These are phyloP conservation scores for Cyclotella distinguenda DNA, from an alignment of 108 stramenopile species.

Conservation along the genomic window DNA sequence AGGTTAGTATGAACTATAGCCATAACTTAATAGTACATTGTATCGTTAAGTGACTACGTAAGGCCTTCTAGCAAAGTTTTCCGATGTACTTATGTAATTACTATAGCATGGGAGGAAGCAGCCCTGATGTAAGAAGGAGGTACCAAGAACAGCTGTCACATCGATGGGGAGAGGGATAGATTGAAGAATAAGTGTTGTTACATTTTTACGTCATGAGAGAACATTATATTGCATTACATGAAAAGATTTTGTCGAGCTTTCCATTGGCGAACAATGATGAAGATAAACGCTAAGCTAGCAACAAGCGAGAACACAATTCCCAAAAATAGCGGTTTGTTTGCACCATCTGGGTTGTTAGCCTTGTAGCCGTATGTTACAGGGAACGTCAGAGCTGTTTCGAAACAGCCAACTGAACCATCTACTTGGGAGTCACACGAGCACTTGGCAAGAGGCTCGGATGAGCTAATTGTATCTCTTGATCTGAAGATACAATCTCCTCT, in stretches of 20 bases:
- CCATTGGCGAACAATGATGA: slow-evolving; percentile 35
- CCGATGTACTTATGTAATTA: too few relatives aligned
- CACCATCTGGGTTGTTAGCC: slow-evolving; percentile 6
- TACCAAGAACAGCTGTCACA: too few relatives aligned
- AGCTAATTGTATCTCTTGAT: slow-evolving; percentile 2
- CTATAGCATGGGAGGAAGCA: too few relatives aligned
- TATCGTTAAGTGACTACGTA: too few relatives aligned
- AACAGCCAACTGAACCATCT: slow-evolving; percentile 32
- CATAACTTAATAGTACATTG: too few relatives aligned
- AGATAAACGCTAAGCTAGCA: slow-evolving; percentile 28
- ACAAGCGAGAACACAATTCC: slow-evolving; percentile 44
- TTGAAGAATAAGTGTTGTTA: too few relatives aligned
- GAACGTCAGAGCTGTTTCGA: slow-evolving; percentile 24
- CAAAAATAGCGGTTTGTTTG: slow-evolving; percentile 39
- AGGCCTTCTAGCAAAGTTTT: too few relatives aligned
- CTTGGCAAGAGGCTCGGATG: slow-evolving; percentile 16
- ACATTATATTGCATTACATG: slow-evolving; percentile 34
- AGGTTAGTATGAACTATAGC: too few relatives aligned
- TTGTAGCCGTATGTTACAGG: slow-evolving; percentile 22
- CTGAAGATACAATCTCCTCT: slow-evolving; percentile 41
- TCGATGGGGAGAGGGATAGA: too few relatives aligned
- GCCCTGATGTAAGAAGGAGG: too few relatives aligned
- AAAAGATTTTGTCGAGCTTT: slow-evolving; percentile 46
- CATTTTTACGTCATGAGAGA: too few relatives aligned
- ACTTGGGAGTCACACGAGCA: slow-evolving; percentile 34